Evolutionary conservation across 176 grass and related monocot genomes (phyloP).

Genomic region (Dendrocalamus sinicus): DNA sequence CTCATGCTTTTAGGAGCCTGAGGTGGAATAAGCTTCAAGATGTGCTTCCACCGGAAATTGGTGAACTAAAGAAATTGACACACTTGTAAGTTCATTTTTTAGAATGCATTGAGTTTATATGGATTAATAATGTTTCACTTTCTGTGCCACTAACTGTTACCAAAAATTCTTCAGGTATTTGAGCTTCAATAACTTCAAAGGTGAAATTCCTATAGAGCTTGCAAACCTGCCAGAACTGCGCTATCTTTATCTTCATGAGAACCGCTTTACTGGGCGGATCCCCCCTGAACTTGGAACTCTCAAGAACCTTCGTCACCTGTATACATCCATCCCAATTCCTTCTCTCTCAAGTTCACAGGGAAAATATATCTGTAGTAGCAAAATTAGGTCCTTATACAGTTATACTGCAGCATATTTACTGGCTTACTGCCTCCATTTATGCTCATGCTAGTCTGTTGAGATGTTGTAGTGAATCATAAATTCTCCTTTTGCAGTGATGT

Average conservation of each 20-base stretch:
- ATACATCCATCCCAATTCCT: slow-evolving; percentile 32
- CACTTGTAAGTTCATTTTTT: slow-evolving; percentile 70
- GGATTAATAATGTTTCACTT: slow-evolving; percentile 14
- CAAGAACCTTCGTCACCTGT: slow-evolving; percentile 89
- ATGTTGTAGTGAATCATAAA: slow-evolving; percentile 24
- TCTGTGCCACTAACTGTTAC: slow-evolving; percentile 19
- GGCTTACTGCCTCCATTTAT: not conserved
- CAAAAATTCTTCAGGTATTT: slow-evolving; percentile 72
- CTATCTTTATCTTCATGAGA: slow-evolving; percentile 94
- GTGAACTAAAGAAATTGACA: slow-evolving; percentile 87
- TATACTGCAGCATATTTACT: slow-evolving; percentile 14
- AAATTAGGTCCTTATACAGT: slow-evolving; percentile 3
- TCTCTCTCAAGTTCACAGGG: slow-evolving; percentile 17
- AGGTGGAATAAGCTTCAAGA: slow-evolving; percentile 99
- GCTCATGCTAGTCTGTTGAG: not conserved
- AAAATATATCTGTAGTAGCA: slow-evolving; percentile 4
- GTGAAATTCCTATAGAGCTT: slow-evolving; percentile 93
- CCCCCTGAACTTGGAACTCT: slow-evolving; percentile 81
- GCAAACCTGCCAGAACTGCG: slow-evolving; percentile 81
- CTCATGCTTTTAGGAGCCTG: slow-evolving; percentile 72
- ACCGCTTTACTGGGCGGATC: slow-evolving; percentile 72
- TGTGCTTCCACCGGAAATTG: slow-evolving; percentile 89
- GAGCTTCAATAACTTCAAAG: slow-evolving; percentile 98
- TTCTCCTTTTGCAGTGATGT: slow-evolving; percentile 64
- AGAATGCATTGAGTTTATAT: slow-evolving; percentile 25